Conservation (phyloP, 1,284 basidiomycete species). For the Chalciporus sp. region DNA sequence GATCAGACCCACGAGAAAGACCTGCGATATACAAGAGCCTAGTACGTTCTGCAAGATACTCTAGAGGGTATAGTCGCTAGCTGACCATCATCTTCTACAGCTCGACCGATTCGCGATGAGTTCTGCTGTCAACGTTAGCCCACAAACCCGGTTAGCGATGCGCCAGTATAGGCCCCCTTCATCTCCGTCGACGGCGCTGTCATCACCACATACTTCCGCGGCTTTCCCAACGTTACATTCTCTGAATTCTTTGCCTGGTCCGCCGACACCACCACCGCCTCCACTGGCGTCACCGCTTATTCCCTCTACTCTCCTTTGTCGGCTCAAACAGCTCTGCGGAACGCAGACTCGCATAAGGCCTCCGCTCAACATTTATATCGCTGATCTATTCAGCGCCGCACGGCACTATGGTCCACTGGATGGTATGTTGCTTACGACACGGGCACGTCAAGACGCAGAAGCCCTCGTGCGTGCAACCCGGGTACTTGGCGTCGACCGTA, state of each 20-base stretch:
- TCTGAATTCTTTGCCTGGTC: conserved; percentile 12
- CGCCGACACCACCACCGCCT: conserved; percentile 23
- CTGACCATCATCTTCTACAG: conserved; percentile 38
- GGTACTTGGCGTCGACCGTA: conserved; percentile 60
- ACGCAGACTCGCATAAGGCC: conserved; percentile 46
- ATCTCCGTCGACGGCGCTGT: conserved; percentile 22
- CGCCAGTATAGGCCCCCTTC: conserved; percentile 39
- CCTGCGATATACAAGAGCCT: conserved; percentile 64
- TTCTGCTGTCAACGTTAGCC: conserved; percentile 52
- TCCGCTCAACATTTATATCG: conserved; percentile 60
- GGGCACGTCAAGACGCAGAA: conserved; percentile 60
- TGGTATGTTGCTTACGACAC: conserved; percentile 62
- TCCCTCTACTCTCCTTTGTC: conserved; percentile 40
- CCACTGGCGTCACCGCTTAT: conserved; percentile 33
- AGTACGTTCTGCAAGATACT: conserved; percentile 41
- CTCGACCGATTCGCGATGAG: conserved; percentile 80
- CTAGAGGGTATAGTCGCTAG: not conserved
- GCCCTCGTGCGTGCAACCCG: conserved; percentile 63
- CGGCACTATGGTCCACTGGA: conserved; percentile 73
- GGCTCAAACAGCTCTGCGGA: conserved; percentile 39
- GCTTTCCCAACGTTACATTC: conserved; percentile 21
- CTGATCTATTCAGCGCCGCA: conserved; percentile 72
- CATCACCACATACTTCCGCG: conserved; percentile 30
- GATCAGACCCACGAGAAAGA: conserved; percentile 59
- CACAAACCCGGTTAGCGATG: conserved; percentile 38